These are phyloP conservation scores for Amaranthus tricolor DNA, from an alignment of 179 eudicot genomes.

Conservation along the genomic window DNA sequence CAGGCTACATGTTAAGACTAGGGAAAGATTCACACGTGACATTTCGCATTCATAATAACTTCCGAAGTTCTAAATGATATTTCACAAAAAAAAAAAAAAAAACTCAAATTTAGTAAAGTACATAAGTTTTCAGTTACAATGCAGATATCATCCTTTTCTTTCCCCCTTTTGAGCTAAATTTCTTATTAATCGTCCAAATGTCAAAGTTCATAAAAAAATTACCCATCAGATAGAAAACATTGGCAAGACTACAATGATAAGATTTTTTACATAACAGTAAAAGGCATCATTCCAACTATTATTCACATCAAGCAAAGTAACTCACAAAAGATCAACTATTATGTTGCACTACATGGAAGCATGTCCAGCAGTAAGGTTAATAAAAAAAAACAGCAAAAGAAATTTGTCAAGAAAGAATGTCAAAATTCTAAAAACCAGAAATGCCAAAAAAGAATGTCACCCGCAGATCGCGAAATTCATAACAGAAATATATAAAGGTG, in stretches of 20 bases:
- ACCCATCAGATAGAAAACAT: background rate
- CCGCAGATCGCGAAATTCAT: background rate
- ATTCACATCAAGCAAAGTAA: background rate
- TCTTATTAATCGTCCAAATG: background rate
- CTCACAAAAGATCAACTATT: background rate
- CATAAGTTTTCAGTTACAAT: background rate
- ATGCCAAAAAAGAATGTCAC: background rate
- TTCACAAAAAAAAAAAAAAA: background rate
- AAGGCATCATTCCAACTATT: background rate
- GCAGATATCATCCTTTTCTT: background rate
- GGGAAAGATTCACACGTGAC: background rate
- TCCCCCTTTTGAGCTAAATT: background rate
- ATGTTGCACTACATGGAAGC: background rate
- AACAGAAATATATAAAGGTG: background rate
- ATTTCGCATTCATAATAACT: background rate
- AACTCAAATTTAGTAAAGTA: background rate
- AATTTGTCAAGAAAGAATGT: background rate
- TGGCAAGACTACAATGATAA: background rate
- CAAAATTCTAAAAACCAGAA: too few species aligned
- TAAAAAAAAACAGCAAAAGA: background rate
- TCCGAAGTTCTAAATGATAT: background rate
- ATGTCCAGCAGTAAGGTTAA: background rate
- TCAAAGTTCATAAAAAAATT: background rate
- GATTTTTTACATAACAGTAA: background rate
- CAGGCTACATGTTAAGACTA: too few species aligned